Evolutionary conservation across 2,329 filamentous ascomycete genomes (phyloP), one percentile per base, ranked within the genome.

Genomic region (Venturia nashicola): DNA sequence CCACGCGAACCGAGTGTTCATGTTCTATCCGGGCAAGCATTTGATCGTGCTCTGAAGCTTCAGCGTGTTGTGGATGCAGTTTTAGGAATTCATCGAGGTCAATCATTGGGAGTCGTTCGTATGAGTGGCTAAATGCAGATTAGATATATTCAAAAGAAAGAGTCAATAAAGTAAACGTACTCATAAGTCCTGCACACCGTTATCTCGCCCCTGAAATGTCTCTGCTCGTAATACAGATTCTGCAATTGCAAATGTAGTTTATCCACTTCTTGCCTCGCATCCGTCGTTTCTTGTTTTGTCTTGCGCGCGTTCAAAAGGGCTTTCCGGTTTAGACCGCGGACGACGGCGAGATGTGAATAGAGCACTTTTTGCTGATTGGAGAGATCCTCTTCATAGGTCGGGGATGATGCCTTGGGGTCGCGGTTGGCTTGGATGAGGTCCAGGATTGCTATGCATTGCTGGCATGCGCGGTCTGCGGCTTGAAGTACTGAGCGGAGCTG

Each of bases 171-270:
- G 4, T 34, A 39, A 44, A 83, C 89, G 67, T 78, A 96, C 91
- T 96, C 90, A 70, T 95, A 97, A 61, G 87, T 88, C 72, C 96
- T 90, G 74, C 94, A 97, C 9, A 90, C 91, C 0, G 84, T 80
- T 66, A 99, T 97, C 76, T 99, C 94, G 60, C 90, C 90, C 67
- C 89, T 86, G 63, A 99, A 78, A 75, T 97, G 91, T 63, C 90
- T 82, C 77, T 97, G 92, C 75, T 99, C 93, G 72, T 99, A 99
- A 74, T 94, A 95, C 8, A 99, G 79, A 72, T 99, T 99, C 76
- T 97, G 93, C 64, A 99, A 81, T 72, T 96, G 90, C 44, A 99
- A 81, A 73, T 97, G 92, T 66, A 99, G 80, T 61, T 87, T 85
- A 73, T 99, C 94, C 67, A 97, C 91, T 76, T 96, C 91, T 70